Evolutionary conservation across 1,284 basidiomycete species (phyloP).

Genomic region (Xanthoconium separans): DNA sequence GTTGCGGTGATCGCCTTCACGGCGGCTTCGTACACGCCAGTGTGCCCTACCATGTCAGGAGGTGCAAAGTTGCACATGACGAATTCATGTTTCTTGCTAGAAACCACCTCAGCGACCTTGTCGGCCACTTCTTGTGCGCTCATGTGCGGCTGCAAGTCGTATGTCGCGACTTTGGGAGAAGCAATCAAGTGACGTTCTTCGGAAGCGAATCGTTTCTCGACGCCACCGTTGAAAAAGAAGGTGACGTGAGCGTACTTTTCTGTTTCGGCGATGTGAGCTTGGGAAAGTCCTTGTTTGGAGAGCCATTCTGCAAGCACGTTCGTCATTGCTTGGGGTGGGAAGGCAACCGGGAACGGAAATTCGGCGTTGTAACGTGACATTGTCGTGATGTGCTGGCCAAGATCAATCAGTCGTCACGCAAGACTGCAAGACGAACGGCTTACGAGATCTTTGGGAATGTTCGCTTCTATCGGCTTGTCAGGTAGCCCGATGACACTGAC

Average conservation of each 20-base stretch:
- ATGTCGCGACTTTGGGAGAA: conserved; percentile 87
- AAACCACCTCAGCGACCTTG: conserved; percentile 84
- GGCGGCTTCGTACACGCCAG: conserved; percentile 85
- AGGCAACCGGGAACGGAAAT: conserved; percentile 84
- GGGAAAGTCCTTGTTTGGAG: conserved; percentile 72
- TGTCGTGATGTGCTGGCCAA: conserved; percentile 72
- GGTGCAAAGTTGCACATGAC: conserved; percentile 97
- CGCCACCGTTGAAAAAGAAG: conserved; percentile 95
- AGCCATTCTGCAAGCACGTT: conserved; percentile 92
- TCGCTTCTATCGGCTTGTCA: conserved; percentile 67
- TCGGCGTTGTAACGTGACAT: conserved; percentile 93
- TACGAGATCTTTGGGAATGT: conserved; percentile 80
- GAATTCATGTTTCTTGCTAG: conserved; percentile 70
- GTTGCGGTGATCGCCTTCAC: conserved; percentile 82
- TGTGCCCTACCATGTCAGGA: conserved; percentile 95
- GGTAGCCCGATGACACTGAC: conserved; percentile 74
- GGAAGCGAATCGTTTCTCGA: conserved; percentile 84
- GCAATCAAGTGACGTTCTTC: conserved; percentile 87
- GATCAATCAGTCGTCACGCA: background rate
- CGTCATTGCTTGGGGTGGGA: conserved; percentile 87
- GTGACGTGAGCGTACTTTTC: conserved; percentile 96
- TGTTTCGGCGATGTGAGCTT: conserved; percentile 90
- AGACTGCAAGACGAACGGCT: conserved; percentile 5
- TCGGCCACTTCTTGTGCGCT: conserved; percentile 83
- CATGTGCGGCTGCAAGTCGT: conserved; percentile 88